These are phyloP conservation scores for Moesziomyces sp. DNA, from an alignment of 1,284 basidiomycete species.

Conservation along the genomic window DNA sequence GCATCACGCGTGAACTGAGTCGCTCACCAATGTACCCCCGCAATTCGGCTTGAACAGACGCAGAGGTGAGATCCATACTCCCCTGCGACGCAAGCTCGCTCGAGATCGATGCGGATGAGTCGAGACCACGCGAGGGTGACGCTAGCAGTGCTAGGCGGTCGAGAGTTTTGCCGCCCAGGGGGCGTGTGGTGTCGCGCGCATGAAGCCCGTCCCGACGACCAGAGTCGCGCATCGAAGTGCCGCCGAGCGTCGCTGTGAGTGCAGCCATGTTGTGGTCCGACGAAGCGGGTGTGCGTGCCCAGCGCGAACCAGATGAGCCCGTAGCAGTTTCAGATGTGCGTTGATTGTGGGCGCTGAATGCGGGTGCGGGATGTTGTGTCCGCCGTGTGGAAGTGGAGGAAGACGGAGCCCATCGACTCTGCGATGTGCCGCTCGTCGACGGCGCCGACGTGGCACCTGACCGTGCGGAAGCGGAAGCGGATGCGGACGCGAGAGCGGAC, in stretches of 20 bases:
- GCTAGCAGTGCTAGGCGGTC: constrained; percentile 46
- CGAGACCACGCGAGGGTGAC: constrained; percentile 43
- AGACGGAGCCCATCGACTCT: constrained; percentile 33
- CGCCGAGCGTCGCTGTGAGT: neutral
- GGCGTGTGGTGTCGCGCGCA: constrained; percentile 13
- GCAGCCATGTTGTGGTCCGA: neutral
- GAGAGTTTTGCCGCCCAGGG: constrained; percentile 38
- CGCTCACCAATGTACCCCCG: constrained; percentile 37
- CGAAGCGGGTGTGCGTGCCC: no score
- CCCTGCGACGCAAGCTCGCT: constrained; percentile 23
- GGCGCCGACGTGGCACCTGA: neutral
- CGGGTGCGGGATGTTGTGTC: neutral
- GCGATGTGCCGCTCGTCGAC: constrained; percentile 11
- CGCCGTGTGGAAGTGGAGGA: neutral
- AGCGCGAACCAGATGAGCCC: neutral
- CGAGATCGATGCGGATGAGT: constrained; percentile 20
- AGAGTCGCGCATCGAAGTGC: neutral
- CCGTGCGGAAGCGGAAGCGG: no score
- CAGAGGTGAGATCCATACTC: constrained; percentile 31
- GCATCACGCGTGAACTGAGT: constrained; percentile 4
- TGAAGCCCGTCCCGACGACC: constrained; percentile 10
- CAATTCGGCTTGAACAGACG: constrained; percentile 20
- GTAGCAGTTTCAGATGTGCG: neutral
- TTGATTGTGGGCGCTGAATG: neutral
- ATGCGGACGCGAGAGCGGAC: neutral